Evolutionary conservation across 805 yeast genomes (phyloP).

Genomic region (Monosporozyma siamensis): DNA sequence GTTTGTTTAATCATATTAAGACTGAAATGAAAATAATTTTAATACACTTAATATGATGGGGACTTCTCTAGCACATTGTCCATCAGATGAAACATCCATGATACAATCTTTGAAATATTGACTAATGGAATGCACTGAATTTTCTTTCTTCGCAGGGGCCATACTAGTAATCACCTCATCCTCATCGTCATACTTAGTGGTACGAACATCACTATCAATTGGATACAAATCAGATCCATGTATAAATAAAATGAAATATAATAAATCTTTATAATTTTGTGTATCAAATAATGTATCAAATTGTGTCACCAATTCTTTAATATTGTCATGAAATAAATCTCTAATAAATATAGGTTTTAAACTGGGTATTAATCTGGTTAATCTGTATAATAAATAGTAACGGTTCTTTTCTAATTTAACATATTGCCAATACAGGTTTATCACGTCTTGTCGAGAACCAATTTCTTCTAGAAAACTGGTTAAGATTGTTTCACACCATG

Average conservation of each 20-base stretch:
- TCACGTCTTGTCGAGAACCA: not conserved
- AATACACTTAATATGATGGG: constrained; percentile 17
- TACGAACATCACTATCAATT: constrained; percentile 7
- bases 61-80: constrained; percentile 20
- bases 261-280: constrained; percentile 12
- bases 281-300: constrained; percentile 18
- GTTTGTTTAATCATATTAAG: constrained; percentile 2
- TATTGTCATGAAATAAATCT: constrained; percentile 6
- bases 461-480: not conserved
- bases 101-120: constrained; percentile 18
- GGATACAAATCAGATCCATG: constrained; percentile 20
- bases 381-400: constrained; percentile 21
- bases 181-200: not conserved
- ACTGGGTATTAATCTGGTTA: constrained; percentile 14
- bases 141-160: too few species aligned
- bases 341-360: constrained; percentile 12
- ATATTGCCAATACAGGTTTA: not conserved
- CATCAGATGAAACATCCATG: constrained; percentile 14
- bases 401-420: constrained; percentile 8
- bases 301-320: constrained; percentile 7
- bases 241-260: constrained; percentile 21
- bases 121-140: too few species aligned
- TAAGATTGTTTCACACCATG: constrained; percentile 10
- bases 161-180: too few species aligned
- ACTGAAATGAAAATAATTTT: constrained; percentile 9